These are phyloP conservation scores for Coniochaeta sp. DNA, from an alignment of 2,329 filamentous ascomycete genomes.

Conservation along the genomic window DNA sequence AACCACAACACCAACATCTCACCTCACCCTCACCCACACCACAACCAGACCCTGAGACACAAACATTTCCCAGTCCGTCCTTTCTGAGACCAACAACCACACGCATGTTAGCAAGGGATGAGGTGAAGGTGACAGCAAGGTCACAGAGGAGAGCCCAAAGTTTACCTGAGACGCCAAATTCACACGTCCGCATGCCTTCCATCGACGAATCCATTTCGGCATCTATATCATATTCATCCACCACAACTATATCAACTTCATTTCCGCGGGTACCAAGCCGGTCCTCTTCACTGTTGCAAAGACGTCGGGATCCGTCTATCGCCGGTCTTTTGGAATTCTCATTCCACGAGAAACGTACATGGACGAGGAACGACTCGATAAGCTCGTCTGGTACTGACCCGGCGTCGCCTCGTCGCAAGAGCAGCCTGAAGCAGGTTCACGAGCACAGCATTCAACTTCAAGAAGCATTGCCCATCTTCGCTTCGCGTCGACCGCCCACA, in stretches of 20 bases:
- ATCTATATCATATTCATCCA: not conserved
- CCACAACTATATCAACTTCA: constrained; percentile 3
- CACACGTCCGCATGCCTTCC: constrained; percentile 4
- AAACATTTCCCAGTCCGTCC: constrained; percentile 42
- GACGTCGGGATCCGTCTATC: constrained; percentile 6
- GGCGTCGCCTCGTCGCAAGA: not conserved
- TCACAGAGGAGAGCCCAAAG: constrained; percentile 14
- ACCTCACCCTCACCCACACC: constrained; percentile 7
- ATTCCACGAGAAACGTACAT: constrained; percentile 7
- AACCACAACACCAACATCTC: not conserved
- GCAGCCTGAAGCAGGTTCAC: not conserved
- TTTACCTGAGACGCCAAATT: constrained; percentile 13
- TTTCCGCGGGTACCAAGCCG: constrained; percentile 8
- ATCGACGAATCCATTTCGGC: constrained; percentile 1
- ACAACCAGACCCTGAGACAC: constrained; percentile 18
- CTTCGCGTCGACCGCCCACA: constrained; percentile 9
- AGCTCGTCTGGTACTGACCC: not conserved
- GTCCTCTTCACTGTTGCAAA: constrained; percentile 11
- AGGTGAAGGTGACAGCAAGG: constrained; percentile 16
- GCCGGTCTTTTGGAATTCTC: constrained; percentile 14
- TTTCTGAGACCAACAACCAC: constrained; percentile 49
- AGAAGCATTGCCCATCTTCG: constrained; percentile 10
- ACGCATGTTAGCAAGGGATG: constrained; percentile 51
- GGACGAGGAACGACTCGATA: not conserved
- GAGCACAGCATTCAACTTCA: constrained; percentile 7